phyloP scores from a whole-genome alignment of 768 basidiomycete genomes.

The Termitomyces sp. region DNA sequence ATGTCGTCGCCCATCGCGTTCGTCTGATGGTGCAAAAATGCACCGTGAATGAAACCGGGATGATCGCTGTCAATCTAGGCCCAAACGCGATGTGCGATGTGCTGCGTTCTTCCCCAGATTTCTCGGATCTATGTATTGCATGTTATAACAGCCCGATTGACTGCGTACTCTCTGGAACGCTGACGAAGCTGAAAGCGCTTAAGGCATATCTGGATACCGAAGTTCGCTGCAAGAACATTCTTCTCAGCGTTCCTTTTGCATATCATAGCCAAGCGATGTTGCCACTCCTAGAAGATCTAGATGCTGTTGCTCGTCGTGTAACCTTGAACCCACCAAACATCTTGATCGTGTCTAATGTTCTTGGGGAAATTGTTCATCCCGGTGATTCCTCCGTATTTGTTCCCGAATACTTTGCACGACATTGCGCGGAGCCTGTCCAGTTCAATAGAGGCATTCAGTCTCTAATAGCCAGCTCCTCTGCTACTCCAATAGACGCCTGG shows the following conservation, averaged over 20 bases:
- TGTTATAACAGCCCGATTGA: slow-evolving; percentile 61
- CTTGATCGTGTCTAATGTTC: slow-evolving; percentile 60
- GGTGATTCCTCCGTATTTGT: slow-evolving; percentile 49
- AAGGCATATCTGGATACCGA: slow-evolving; percentile 34
- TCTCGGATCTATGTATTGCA: slow-evolving; percentile 42
- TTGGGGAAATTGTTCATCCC: slow-evolving; percentile 47
- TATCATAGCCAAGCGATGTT: slow-evolving; percentile 68
- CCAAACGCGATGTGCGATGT: slow-evolving; percentile 28
- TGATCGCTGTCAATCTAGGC: slow-evolving; percentile 53
- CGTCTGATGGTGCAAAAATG: slow-evolving; percentile 55
- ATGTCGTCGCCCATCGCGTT: slow-evolving; percentile 58
- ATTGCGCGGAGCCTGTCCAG: slow-evolving; percentile 55
- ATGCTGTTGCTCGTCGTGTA: slow-evolving; percentile 31
- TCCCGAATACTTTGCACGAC: slow-evolving; percentile 51
- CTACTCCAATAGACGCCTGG: slow-evolving; percentile 40
- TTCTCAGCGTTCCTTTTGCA: slow-evolving; percentile 55
- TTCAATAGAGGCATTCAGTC: slow-evolving; percentile 51
- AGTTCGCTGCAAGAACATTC: slow-evolving; percentile 33
- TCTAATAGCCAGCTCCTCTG: slow-evolving; percentile 26
- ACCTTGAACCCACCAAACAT: slow-evolving; percentile 45
- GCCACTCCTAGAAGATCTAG: slow-evolving; percentile 50
- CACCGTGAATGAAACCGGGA: slow-evolving; percentile 42
- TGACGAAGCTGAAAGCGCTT: slow-evolving; percentile 38
- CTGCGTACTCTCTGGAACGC: slow-evolving; percentile 57
- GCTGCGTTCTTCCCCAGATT: slow-evolving; percentile 28